Evolutionary conservation across 202 grass and related monocot species (phyloP).

Genomic region (Digitaria exilis): DNA sequence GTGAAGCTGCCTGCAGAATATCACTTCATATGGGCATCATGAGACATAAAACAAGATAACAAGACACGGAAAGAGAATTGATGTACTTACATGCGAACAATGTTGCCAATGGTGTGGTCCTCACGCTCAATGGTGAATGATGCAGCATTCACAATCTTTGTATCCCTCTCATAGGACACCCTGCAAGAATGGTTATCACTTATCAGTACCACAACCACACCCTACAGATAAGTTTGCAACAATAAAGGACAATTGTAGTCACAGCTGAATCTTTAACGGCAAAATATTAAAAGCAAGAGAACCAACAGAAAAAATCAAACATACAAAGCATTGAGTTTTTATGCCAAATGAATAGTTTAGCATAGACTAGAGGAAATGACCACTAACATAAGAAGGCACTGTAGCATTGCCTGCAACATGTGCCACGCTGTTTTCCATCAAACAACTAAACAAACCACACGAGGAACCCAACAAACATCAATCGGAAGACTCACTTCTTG

Average conservation of each 20-base stretch:
- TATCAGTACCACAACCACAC: background rate
- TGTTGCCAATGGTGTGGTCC: constrained; percentile 95
- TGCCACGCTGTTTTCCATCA: background rate
- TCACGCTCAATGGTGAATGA: constrained; percentile 92
- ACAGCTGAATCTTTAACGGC: background rate
- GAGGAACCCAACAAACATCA: background rate
- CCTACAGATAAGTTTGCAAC: background rate
- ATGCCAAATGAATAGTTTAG: background rate
- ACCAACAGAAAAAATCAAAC: constrained; percentile 1
- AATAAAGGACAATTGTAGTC: background rate
- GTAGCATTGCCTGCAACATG: background rate
- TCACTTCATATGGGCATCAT: background rate
- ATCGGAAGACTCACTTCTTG: constrained; percentile 59
- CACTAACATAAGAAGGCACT: background rate
- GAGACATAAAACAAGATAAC: constrained; percentile 23
- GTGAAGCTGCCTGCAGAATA: constrained; percentile 73
- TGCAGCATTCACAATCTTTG: constrained; percentile 92
- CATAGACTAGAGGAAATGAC: background rate
- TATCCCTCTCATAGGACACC: constrained; percentile 93
- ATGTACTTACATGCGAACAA: constrained; percentile 69
- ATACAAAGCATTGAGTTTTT: background rate
- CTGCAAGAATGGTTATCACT: constrained; percentile 25
- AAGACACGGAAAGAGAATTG: background rate
- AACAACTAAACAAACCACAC: background rate
- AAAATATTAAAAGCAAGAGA: constrained; percentile 13